phyloP scores from a whole-genome alignment of 208 protist species.

The Leishmania tarentolae region DNA sequence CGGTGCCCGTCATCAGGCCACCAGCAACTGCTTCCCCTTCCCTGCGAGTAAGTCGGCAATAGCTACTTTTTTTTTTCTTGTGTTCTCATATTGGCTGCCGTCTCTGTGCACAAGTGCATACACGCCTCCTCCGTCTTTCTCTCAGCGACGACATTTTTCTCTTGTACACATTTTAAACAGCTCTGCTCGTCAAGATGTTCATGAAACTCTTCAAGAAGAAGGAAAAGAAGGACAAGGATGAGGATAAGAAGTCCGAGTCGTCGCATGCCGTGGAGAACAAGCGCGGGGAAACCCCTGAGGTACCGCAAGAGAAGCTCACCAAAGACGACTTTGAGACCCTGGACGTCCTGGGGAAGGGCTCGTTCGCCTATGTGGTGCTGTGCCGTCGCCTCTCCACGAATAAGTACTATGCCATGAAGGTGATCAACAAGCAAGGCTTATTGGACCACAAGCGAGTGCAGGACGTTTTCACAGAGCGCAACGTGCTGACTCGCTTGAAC shows the following conservation, averaged over 20 bases:
- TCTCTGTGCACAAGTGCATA: neutral
- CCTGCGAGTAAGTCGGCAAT: neutral
- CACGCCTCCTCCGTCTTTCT: neutral
- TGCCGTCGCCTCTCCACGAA: constrained; percentile 89
- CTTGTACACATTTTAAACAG: neutral
- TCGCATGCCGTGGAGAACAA: constrained; percentile 25
- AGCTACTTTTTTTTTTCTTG: neutral
- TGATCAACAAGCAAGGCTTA: constrained; percentile 91
- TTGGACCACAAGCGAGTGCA: constrained; percentile 91
- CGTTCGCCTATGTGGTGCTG: constrained; percentile 95
- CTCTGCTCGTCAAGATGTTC: constrained; percentile 58
- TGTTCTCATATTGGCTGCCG: neutral
- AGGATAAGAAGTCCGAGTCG: constrained; percentile 44
- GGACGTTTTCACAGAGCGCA: constrained; percentile 92
- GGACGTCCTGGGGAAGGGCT: constrained; percentile 93
- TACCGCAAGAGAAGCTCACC: constrained; percentile 76
- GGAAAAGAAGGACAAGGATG: constrained; percentile 91
- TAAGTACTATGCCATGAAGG: constrained; percentile 95
- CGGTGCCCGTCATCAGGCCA: neutral
- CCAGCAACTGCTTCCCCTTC: neutral
- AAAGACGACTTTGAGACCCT: constrained; percentile 94
- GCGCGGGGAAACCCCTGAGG: constrained; percentile 18
- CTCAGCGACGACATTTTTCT: neutral
- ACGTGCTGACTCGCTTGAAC: constrained; percentile 92
- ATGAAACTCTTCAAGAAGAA: constrained; percentile 81